These are phyloP conservation scores for Naumovozyma baii DNA, from an alignment of 805 yeast genomes.

Conservation along the genomic window DNA sequence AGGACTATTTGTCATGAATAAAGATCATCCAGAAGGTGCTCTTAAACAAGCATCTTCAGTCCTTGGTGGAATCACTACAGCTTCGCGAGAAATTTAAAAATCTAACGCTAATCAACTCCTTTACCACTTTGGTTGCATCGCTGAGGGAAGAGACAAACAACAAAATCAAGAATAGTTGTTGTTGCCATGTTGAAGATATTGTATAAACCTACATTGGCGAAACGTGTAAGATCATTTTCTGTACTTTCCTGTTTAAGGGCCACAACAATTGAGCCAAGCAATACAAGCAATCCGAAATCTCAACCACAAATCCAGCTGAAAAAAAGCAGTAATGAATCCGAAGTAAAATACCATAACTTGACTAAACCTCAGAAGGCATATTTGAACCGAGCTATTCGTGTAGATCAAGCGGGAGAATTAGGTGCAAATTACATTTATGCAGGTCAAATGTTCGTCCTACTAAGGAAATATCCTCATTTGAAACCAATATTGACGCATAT, in stretches of 20 bases:
- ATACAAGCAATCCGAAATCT: not conserved
- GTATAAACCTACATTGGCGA: constrained; percentile 1
- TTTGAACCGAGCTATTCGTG: constrained; percentile 68
- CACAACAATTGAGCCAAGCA: not conserved
- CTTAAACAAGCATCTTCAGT: constrained; percentile 21
- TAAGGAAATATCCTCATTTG: constrained; percentile 59
- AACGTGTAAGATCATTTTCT: constrained; percentile 6
- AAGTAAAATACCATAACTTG: constrained; percentile 20
- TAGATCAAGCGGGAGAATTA: constrained; percentile 96
- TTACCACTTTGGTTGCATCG: too few relatives aligned
- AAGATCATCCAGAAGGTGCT: constrained; percentile 71
- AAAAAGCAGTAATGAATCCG: not conserved
- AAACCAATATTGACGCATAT: constrained; percentile 79
- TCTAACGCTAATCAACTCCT: too few relatives aligned
- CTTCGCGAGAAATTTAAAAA: not conserved
- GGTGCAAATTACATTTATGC: constrained; percentile 91
- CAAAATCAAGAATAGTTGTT: not conserved
- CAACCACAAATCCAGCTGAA: not conserved
- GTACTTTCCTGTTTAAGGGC: constrained; percentile 10
- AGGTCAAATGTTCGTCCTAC: constrained; percentile 77
- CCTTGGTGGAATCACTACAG: not conserved
- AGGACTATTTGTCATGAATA: constrained; percentile 88
- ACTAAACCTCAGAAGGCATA: constrained; percentile 55
- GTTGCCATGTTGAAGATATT: not conserved
- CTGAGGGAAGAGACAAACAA: too few relatives aligned